These are phyloP conservation scores for Crepidotus variabilis DNA, from an alignment of 768 basidiomycete genomes.

Conservation along the genomic window DNA sequence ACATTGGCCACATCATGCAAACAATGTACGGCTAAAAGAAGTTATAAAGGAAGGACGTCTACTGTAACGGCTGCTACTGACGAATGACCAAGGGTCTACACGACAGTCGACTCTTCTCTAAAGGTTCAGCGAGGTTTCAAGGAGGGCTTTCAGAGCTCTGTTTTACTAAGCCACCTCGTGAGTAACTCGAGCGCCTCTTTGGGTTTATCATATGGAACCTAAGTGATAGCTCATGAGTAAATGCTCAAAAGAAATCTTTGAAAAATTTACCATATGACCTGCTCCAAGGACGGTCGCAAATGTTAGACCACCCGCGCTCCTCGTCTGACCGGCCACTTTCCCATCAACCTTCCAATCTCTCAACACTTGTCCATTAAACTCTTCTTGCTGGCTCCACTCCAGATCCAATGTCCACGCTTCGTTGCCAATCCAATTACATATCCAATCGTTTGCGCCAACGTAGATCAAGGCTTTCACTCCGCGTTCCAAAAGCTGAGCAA, in stretches of 20 bases:
- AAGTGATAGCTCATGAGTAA: neutral
- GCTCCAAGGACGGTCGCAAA: conserved; percentile 64
- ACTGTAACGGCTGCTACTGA: no score
- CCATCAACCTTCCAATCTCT: conserved; percentile 59
- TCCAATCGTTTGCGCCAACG: conserved; percentile 69
- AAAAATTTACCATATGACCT: conserved; percentile 58
- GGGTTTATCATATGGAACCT: conserved; percentile 66
- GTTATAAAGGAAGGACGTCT: no score
- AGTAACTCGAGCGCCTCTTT: conserved; percentile 47
- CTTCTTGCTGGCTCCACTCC: conserved; percentile 64
- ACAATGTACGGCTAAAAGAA: no score
- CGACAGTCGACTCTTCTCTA: no score
- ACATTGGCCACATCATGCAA: no score
- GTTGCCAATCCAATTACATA: conserved; percentile 76
- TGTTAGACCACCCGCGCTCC: conserved; percentile 48
- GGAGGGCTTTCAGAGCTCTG: neutral
- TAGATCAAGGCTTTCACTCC: conserved; percentile 68
- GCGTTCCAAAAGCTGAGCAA: conserved; percentile 67
- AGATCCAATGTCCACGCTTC: conserved; percentile 65
- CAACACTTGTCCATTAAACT: conserved; percentile 36
- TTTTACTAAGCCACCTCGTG: conserved; percentile 38
- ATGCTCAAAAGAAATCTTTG: neutral
- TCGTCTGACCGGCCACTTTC: conserved; percentile 33
- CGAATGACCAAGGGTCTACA: no score
- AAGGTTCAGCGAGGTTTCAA: neutral